Conservation (phyloP, 2,329 filamentous ascomycete genomes). For the Aspergillus pseudoviridinutans region DNA sequence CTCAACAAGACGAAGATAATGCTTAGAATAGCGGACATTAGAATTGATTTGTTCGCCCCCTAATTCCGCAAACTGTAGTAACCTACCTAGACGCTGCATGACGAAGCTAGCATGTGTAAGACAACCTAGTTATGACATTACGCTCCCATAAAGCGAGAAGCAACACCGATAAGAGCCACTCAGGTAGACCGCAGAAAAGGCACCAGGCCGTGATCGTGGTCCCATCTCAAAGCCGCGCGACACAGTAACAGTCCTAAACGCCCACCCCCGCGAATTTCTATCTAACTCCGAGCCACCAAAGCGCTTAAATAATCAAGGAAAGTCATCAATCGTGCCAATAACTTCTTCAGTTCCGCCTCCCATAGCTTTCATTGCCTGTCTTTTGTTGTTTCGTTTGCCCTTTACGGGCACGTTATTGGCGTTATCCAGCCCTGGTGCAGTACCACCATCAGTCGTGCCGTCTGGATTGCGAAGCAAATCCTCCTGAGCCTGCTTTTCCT, state of each 20-base stretch:
- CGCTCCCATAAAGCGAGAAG: not conserved
- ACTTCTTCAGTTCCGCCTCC: constrained; percentile 40
- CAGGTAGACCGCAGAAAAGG: not conserved
- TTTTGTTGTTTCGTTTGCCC: constrained; percentile 28
- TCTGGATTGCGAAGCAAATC: constrained; percentile 41
- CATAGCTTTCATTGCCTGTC: constrained; percentile 20
- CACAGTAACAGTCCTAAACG: constrained; percentile 1
- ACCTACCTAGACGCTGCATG: not conserved
- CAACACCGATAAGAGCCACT: not conserved
- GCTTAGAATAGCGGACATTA: not conserved
- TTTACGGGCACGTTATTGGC: constrained; percentile 23
- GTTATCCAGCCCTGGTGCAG: constrained; percentile 27
- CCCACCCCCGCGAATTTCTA: not conserved
- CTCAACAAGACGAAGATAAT: constrained; percentile 40
- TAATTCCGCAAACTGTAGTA: not conserved
- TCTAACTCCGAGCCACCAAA: not conserved
- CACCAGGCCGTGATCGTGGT: not conserved
- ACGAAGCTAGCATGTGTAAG: not conserved
- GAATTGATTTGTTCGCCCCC: not conserved
- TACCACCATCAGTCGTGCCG: constrained; percentile 25
- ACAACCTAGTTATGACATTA: not conserved
- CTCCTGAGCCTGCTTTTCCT: constrained; percentile 43
- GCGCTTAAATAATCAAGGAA: constrained; percentile 17
- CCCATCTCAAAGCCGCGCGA: not conserved
- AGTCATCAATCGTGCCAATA: constrained; percentile 37